Evolutionary conservation across 805 yeast species (phyloP).

Genomic region (Starmerella roubikii): DNA sequence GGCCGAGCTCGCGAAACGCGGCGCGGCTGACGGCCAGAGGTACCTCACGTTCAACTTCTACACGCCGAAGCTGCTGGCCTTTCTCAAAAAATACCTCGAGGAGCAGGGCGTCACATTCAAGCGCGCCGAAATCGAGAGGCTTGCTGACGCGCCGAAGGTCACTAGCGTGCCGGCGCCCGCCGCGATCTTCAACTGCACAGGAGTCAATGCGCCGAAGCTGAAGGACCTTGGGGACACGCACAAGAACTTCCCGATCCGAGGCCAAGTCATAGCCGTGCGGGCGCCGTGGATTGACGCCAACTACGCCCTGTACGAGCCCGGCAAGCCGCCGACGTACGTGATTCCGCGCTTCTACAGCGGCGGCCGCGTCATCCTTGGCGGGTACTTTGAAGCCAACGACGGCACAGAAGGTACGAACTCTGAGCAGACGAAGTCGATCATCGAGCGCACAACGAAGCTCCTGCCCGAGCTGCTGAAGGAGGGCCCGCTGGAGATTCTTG

Average conservation of each 20-base stretch:
- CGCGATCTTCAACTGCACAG: constrained; percentile 62
- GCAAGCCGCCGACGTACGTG: constrained; percentile 41
- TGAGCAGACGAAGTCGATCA: constrained; percentile 46
- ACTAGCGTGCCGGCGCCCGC: constrained; percentile 23
- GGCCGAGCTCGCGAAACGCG: constrained; percentile 33
- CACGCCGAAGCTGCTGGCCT: constrained; percentile 46
- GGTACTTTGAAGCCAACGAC: constrained; percentile 50
- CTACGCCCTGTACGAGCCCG: constrained; percentile 19
- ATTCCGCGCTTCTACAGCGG: constrained; percentile 59
- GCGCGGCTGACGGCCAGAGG: constrained; percentile 40
- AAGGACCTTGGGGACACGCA: constrained; percentile 52
- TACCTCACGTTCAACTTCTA: constrained; percentile 60
- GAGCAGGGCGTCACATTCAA: constrained; percentile 38
- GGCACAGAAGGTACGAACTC: constrained; percentile 49
- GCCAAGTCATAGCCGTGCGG: constrained; percentile 60
- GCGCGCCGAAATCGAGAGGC: constrained; percentile 36
- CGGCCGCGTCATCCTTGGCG: constrained; percentile 62
- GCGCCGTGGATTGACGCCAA: constrained; percentile 58
- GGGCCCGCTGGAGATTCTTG: constrained; percentile 37
- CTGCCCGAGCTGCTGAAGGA: constrained; percentile 31
- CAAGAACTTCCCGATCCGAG: constrained; percentile 55
- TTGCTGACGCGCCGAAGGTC: constrained; percentile 36
- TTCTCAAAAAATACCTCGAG: constrained; percentile 34
- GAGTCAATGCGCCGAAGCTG: constrained; percentile 49
- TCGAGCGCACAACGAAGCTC: constrained; percentile 43